Base-by-base conservation (phyloP, 768 basidiomycete species). In the Boletus rubroflammeus region DNA sequence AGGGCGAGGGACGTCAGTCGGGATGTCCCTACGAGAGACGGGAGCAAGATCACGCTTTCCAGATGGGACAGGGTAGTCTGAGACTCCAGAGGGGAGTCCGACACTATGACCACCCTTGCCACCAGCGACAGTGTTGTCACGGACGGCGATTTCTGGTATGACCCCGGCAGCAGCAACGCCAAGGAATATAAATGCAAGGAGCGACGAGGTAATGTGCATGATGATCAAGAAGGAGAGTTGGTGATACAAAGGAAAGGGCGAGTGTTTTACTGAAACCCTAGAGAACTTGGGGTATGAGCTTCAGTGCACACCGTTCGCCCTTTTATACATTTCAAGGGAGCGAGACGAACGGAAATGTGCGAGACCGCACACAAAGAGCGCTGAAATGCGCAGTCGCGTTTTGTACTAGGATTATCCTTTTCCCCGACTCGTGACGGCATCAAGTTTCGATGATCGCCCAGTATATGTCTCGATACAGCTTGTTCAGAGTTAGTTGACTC, bases 151-250 rank as follows among this genome's bases (percentile, higher is more conserved):
- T 11, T 14, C 26, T 21, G 47, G 47, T 28, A 59, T 9, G 14
- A 26, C 32, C 7, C 29, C 40, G 6, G 59, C 60, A 23, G 47
- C 48, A 3, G 21, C 45, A 17, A 61, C 5, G 7, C 50, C 32
- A 1, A 61, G 32, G 36, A 50, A 39, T 5, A 29, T 10, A 19
- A 57, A 47, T 34, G 41, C 31, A 23, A 49, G 21, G 34, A 60
- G 31, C 10, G 46, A 59, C 21, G 43, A 31, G 11, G 47, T n/a
- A 6, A 50, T 3, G 34, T 34, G 47, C 59, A 60, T 60, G 38
- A 19, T 31, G 41, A 26, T 45, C 26, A 13, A 1, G 34, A 15
- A 13, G 6, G 26, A 10, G 19, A 9, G 15, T 34, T 4, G n/a
- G 19, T 9, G 25, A 42, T 40, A 28, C 13, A 6, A 29, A 38